Evolutionary conservation across 345 rosid genomes (phyloP).

Genomic region (Bruguiera gymnorhiza): DNA sequence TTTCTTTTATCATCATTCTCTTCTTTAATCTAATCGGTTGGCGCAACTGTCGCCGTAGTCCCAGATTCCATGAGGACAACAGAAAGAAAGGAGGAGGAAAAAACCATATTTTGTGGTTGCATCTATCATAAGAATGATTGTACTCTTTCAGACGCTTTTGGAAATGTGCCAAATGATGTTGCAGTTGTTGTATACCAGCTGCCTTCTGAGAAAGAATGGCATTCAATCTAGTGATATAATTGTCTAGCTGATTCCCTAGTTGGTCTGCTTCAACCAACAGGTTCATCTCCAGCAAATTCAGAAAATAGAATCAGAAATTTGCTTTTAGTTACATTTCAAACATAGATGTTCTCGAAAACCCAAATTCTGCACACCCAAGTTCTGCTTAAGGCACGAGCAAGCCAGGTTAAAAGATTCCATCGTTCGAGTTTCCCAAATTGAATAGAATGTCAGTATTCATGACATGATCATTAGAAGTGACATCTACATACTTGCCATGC

Average conservation of each 20-base stretch:
- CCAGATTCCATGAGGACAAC: too few relatives aligned
- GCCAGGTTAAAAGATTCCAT: too few relatives aligned
- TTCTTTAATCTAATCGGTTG: too few relatives aligned
- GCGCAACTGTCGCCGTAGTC: too few relatives aligned
- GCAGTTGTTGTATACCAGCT: conserved; percentile 78
- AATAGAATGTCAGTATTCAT: too few relatives aligned
- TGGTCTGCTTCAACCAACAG: conserved; percentile 87
- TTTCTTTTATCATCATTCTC: too few relatives aligned
- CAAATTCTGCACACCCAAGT: not conserved
- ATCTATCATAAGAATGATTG: conserved; percentile 18
- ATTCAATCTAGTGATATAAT: conserved; percentile 35
- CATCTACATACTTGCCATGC: too few relatives aligned
- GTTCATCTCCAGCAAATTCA: conserved; percentile 72
- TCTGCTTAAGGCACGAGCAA: not conserved
- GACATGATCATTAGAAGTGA: too few relatives aligned
- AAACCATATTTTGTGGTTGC: conserved; percentile 19
- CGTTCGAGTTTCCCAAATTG: too few relatives aligned
- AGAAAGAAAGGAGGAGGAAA: conserved; percentile 5
- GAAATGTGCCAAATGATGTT: conserved; percentile 70
- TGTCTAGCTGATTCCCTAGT: conserved; percentile 91
- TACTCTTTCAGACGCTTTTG: conserved; percentile 93
- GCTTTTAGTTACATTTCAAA: not conserved
- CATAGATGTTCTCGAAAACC: not conserved
- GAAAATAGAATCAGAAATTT: not conserved
- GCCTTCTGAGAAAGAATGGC: conserved; percentile 82